phyloP scores from a whole-genome alignment of 2,329 filamentous ascomycete species.

The Orbilia ellipsospora region DNA sequence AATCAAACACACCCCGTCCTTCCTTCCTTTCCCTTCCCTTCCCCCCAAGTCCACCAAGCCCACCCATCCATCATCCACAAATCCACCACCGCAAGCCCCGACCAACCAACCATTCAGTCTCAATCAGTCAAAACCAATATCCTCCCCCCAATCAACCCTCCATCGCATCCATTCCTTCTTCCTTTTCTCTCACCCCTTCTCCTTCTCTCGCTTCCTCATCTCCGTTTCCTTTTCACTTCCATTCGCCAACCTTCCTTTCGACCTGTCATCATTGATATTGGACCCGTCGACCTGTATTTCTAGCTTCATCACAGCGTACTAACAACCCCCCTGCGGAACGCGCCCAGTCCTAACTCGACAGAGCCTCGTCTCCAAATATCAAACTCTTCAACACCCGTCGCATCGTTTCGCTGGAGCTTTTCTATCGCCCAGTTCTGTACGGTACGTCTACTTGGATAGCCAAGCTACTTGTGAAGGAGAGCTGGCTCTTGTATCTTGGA shows the following conservation, averaged over 20 bases:
- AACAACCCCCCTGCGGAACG: neutral
- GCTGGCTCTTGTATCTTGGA: too few relatives aligned
- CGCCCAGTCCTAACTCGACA: neutral
- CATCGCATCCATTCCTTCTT: constrained; percentile 28
- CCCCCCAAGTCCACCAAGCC: too few relatives aligned
- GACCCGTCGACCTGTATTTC: constrained; percentile 23
- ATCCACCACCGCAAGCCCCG: too few relatives aligned
- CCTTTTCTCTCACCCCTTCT: constrained; percentile 11
- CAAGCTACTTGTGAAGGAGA: neutral
- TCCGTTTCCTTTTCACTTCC: constrained; percentile 16
- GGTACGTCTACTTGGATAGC: too few relatives aligned
- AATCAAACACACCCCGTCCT: neutral
- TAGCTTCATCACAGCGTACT: neutral
- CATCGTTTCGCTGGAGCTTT: neutral
- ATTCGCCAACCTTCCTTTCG: constrained; percentile 36
- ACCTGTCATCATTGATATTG: constrained; percentile 6
- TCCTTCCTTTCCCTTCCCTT: neutral
- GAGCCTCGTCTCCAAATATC: neutral
- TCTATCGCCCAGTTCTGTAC: too few relatives aligned
- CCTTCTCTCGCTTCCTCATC: constrained; percentile 4
- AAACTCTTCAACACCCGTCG: neutral
- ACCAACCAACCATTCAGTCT: too few relatives aligned
- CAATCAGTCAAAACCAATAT: constrained; percentile 24
- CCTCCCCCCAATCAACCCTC: constrained; percentile 17
- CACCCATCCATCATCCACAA: too few relatives aligned